Evolutionary conservation across 164 flowering plant species (phyloP).

Genomic region (Amborella trichopoda): DNA sequence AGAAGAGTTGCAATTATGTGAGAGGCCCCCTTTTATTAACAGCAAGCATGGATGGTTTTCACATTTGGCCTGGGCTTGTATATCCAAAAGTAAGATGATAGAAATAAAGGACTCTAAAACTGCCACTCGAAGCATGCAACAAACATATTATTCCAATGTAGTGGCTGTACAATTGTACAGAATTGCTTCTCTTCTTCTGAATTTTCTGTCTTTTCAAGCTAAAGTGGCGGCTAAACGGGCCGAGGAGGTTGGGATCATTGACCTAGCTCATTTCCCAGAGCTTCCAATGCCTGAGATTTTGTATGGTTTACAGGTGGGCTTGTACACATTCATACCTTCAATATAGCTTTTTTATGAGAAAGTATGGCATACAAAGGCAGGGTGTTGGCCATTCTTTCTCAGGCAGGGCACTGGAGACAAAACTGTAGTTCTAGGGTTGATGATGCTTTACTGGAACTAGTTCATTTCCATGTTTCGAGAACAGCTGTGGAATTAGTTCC

Average conservation of each 20-base stretch:
- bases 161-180: conserved; percentile 63
- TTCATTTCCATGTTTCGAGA: too few species aligned
- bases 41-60: conserved; percentile 88
- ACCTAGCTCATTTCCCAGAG: conserved; percentile 86
- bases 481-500: too few species aligned
- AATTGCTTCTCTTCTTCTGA: conserved; percentile 56
- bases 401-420: too few species aligned
- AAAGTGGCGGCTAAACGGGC: conserved; percentile 66
- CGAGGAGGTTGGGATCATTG: conserved; percentile 76
- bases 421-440: too few species aligned
- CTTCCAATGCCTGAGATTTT: conserved; percentile 96
- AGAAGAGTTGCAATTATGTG: conserved; percentile 49
- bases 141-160: conserved; percentile 48
- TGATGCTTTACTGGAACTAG: too few species aligned
- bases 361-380: too few species aligned
- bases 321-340: too few species aligned
- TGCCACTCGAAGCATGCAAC: conserved; percentile 19
- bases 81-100: conserved; percentile 23
- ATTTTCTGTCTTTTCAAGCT: conserved; percentile 76
- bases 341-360: too few species aligned
- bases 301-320: conserved; percentile 82
- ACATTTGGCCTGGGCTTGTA: conserved; percentile 41
- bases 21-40: conserved; percentile 42
- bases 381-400: too few species aligned
- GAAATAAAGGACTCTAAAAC: conserved; percentile 10